Evolutionary conservation across 1,139 yeast species (phyloP).

Genomic region (Geotrichum australiense): DNA sequence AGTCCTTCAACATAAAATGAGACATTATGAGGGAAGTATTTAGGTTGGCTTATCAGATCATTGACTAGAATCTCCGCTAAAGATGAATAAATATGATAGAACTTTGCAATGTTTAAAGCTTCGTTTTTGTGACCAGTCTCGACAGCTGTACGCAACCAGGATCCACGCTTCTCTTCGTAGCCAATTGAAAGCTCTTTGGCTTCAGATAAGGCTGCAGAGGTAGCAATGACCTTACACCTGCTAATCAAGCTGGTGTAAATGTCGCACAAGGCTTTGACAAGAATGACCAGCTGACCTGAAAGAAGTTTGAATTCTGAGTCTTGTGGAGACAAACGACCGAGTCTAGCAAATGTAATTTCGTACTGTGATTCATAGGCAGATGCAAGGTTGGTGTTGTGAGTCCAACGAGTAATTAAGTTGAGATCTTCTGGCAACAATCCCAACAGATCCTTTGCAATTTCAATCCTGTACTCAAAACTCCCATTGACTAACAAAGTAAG

Average conservation of each 20-base stretch:
- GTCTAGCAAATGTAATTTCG: constrained; percentile 18
- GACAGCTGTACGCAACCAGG: constrained; percentile 54
- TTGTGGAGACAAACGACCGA: constrained; percentile 18
- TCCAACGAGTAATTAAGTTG: constrained; percentile 30
- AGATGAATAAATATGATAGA: constrained; percentile 57
- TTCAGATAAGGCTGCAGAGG: constrained; percentile 16
- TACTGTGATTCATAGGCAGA: constrained; percentile 26
- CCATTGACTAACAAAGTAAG: constrained; percentile 27
- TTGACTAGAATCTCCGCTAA: constrained; percentile 58
- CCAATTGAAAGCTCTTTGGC: constrained; percentile 21
- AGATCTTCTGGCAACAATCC: constrained; percentile 21
- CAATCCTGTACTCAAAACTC: constrained; percentile 25
- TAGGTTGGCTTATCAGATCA: no score
- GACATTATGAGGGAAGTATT: no score
- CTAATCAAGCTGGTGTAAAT: constrained; percentile 26
- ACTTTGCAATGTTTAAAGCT: constrained; percentile 61
- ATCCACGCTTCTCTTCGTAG: constrained; percentile 30
- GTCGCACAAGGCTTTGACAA: constrained; percentile 30
- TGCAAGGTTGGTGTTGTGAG: constrained; percentile 28
- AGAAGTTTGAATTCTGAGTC: constrained; percentile 18
- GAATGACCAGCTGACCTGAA: constrained; percentile 25
- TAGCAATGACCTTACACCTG: constrained; percentile 21
- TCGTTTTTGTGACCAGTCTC: constrained; percentile 43
- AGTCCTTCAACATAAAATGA: no score
- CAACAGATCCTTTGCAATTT: constrained; percentile 20